Evolutionary conservation across 164 flowering plant genomes (phyloP).

Genomic region (Nymphaea colorata): DNA sequence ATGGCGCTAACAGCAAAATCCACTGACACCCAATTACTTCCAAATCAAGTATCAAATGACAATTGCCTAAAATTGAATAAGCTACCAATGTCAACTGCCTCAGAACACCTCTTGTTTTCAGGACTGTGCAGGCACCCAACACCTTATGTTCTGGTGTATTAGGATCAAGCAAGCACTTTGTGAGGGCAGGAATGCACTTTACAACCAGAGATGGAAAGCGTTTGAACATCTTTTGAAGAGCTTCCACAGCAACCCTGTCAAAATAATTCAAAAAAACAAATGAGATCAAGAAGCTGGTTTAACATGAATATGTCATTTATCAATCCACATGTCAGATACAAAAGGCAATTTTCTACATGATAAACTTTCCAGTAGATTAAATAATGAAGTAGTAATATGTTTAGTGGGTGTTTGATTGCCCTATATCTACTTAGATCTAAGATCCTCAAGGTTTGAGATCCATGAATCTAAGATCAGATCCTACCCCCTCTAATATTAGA

Average conservation of each 20-base stretch:
- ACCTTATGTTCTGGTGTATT: conserved; percentile 68
- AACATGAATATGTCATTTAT: too few species aligned
- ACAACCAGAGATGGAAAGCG: conserved; percentile 82
- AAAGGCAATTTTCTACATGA: neutral
- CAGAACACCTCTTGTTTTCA: conserved; percentile 68
- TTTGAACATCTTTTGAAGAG: conserved; percentile 77
- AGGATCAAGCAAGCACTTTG: conserved; percentile 48
- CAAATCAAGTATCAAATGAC: neutral
- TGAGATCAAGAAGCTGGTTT: too few species aligned
- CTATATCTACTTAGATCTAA: too few species aligned
- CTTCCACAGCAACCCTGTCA: conserved; percentile 81
- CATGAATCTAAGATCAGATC: too few species aligned
- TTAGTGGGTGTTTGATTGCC: too few species aligned
- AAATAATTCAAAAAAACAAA: too few species aligned
- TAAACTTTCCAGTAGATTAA: neutral
- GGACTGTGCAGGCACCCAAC: conserved; percentile 80
- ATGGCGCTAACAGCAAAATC: neutral
- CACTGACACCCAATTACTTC: neutral
- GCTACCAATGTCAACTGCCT: conserved; percentile 80
- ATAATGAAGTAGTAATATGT: too few species aligned
- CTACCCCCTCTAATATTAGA: too few species aligned
- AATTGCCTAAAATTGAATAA: neutral
- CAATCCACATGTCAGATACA: too few species aligned
- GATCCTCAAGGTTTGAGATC: too few species aligned
- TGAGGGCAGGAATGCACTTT: conserved; percentile 61